Evolutionary conservation across 108 stramenopile species (phyloP).

Genomic region (Nannochloropsis salina): DNA sequence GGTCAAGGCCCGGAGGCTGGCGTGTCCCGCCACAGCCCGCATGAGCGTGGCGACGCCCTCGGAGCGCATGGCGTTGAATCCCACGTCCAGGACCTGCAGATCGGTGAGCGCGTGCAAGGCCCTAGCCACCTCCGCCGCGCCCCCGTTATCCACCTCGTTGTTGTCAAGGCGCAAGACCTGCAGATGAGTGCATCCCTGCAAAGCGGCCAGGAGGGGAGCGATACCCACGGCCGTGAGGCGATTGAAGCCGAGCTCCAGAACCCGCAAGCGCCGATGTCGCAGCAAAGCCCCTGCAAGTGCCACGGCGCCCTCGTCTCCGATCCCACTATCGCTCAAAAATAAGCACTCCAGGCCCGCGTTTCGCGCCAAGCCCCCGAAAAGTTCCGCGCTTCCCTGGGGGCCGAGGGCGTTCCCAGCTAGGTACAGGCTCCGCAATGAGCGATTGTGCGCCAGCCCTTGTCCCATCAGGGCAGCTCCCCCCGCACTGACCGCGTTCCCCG

Average conservation of each 20-base stretch:
- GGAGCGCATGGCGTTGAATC: conserved; percentile 7
- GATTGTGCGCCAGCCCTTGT: not conserved
- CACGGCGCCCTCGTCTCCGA: conserved; percentile 15
- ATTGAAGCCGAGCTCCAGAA: conserved; percentile 26
- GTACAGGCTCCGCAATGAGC: not conserved
- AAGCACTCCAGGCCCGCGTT: not conserved
- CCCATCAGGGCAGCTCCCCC: conserved; percentile 13
- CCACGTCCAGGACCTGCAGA: not conserved
- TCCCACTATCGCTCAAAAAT: conserved; percentile 18
- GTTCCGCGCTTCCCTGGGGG: not conserved
- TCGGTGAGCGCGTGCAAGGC: not conserved
- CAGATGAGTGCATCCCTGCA: not conserved
- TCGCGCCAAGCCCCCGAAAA: not conserved
- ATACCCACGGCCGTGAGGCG: not conserved
- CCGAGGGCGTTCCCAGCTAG: not conserved
- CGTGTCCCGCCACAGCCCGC: not conserved
- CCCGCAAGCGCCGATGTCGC: conserved; percentile 4
- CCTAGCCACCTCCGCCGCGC: not conserved
- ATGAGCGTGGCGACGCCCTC: not conserved
- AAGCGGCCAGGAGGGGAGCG: not conserved
- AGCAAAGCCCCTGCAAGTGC: not conserved
- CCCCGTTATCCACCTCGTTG: not conserved
- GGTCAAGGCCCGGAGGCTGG: conserved; percentile 11
- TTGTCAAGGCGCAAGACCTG: not conserved
- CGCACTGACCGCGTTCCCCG: conserved; percentile 1